Evolutionary conservation across 2,329 filamentous ascomycete species (phyloP).

Genomic region (Dactylellina sp.): DNA sequence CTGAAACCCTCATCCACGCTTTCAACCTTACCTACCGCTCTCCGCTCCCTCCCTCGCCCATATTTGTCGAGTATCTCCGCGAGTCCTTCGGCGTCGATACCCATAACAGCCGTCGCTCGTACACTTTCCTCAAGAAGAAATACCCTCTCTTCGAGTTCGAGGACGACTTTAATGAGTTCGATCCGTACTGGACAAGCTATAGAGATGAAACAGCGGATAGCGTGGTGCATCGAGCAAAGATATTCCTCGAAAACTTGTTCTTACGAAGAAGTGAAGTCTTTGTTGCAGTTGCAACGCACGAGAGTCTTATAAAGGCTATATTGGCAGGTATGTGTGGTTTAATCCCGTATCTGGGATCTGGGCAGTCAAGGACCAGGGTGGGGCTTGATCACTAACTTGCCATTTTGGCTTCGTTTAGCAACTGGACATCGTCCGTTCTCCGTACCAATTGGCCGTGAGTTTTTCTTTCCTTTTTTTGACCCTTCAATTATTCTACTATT

Average conservation of each 20-base stretch:
- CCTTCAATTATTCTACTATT: background rate
- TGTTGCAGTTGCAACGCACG: conserved; percentile 46
- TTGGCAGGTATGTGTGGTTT: conserved; percentile 24
- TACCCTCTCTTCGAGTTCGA: conserved; percentile 52
- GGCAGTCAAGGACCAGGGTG: background rate
- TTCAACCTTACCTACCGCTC: conserved; percentile 40
- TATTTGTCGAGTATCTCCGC: conserved; percentile 53
- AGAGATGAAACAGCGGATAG: conserved; percentile 47
- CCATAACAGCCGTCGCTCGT: conserved; percentile 46
- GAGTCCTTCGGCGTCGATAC: conserved; percentile 55
- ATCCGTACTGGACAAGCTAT: conserved; percentile 47
- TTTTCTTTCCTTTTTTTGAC: conserved; percentile 1
- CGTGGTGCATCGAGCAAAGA: conserved; percentile 46
- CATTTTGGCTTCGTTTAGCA: conserved; percentile 39
- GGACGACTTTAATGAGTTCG: conserved; percentile 51
- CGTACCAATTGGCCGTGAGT: conserved; percentile 50
- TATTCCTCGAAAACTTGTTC: conserved; percentile 52
- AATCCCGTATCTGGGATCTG: background rate
- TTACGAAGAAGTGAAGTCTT: conserved; percentile 36
- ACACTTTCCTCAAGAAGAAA: conserved; percentile 47
- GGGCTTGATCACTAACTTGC: conserved; percentile 15
- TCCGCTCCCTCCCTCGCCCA: conserved; percentile 42
- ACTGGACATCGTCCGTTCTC: conserved; percentile 42
- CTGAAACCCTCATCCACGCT: conserved; percentile 46
- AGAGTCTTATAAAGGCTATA: conserved; percentile 48